Evolutionary conservation across 2,329 filamentous ascomycete species (phyloP), one percentile per base, ranked within the genome.

Genomic region (Ceratocystis cubensis): DNA sequence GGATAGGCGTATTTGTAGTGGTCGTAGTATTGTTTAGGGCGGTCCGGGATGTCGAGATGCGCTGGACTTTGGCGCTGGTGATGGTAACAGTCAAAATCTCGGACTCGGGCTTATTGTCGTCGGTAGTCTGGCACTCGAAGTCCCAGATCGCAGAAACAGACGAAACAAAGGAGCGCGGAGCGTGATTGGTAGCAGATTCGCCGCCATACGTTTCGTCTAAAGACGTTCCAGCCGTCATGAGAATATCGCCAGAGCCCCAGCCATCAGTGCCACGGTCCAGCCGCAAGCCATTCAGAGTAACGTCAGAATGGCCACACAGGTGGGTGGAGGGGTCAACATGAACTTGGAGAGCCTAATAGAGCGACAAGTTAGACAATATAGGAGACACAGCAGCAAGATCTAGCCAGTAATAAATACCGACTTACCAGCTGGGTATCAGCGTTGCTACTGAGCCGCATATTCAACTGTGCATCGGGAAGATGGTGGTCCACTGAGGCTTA

Each of bases 401-500:
- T 33, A 22, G 33, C 4, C 66, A 5, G 28, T 65, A n/a, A 41
- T 63, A n/a, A 64, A 67, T 22, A 64, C 41, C 10, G 48, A 59
- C 67, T 59, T 64, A 56, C 65, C 61, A 65, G 67, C 5, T 63
- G 59, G 2, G 56, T 69, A 20, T 33, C 65, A 37, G 63, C 57
- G 50, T 68, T 68, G 25, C 57, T 65, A 50, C 66, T 66, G 6
- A 66, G 30, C 17, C 63, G 69, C 30, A 65, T 63, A 28, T 69
- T 65, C 57, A 69, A 63, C 61, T 69, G 66, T 61, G 67, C 68
- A 66, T 65, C 50, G 20, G 70, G 64, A 5, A 65, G 30, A 41
- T 4, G 13, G 48, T 44, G 50, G 22, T 33, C 22, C 25, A 22
- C 48, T 56, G 13, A 13, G 3, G 5, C 20, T 17, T 7, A 5